A percentile compares a stretch with the other conserved stretches of the same genome.
Evolutionary conservation across 2,329 filamentous ascomycete genomes (phyloP).

Genomic region (Fusarium illudens): DNA sequence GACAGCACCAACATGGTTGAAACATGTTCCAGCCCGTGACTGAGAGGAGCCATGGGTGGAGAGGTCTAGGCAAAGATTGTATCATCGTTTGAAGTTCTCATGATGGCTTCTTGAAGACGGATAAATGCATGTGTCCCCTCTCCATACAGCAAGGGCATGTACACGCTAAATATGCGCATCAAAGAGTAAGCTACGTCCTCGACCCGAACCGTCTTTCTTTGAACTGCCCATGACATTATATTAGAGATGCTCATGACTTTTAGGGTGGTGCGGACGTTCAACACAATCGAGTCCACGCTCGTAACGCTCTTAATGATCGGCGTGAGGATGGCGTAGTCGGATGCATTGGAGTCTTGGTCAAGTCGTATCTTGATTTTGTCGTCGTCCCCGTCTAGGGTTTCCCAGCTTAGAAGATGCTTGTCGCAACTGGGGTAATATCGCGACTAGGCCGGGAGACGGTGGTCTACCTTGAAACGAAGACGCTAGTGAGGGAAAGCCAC

Average conservation of each 20-base stretch:
- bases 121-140: neutral
- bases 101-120: neutral
- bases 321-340: neutral
- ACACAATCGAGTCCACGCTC: neutral
- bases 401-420: neutral
- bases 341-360: neutral
- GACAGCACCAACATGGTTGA: neutral
- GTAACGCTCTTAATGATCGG: neutral
- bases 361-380: neutral
- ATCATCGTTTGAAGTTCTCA: neutral
- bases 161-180: conserved; percentile 1
- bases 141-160: conserved; percentile 9
- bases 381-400: neutral
- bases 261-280: neutral
- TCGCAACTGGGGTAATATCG: neutral
- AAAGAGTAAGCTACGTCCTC: conserved; percentile 8
- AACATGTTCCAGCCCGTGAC: neutral
- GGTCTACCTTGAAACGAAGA: neutral
- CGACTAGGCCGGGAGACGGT: too few relatives aligned
- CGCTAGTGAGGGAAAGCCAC: too few relatives aligned
- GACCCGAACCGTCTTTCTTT: neutral
- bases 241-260: neutral
- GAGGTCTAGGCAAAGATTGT: neutral
- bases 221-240: conserved; percentile 5
- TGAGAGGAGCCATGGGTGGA: neutral